Base-by-base conservation (phyloP, 1,284 basidiomycete species). In the Marasmius sp. region DNA sequence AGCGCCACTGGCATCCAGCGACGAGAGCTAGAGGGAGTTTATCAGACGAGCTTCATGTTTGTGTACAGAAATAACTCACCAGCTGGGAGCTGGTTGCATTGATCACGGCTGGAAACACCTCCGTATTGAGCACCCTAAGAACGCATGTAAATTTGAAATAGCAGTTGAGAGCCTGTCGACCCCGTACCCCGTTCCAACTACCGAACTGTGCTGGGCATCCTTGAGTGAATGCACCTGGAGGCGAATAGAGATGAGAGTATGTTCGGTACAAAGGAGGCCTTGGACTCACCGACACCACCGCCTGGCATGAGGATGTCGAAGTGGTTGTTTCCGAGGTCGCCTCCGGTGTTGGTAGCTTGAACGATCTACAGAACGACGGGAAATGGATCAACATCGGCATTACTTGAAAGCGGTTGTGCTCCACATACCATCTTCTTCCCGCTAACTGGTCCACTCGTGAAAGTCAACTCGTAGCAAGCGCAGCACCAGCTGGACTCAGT, bases 331-430 rank as follows among this genome's bases (percentile, higher is more conserved):
- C 65, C 65, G 37, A 66, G 54, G 49, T 66, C 65, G 27, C 64
- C 65, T 18, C 64, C 65, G 16, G 65, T 66, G 54, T 66, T 66
- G 18, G 65, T 65, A 38, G 65, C 61, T 63, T 65, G 65, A 4
- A 65, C 61, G 37, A 65, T 45, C 63, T 64, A 34, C 20, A 41
- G 12, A 22, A 33, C n/a, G 14, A 36, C 20, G 36, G 47, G 11
- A 12, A n/a, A 43, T 36, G n/a, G 18, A 14, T n/a, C 11, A n/a
- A 10, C n/a, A 34, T 47, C 11, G 27, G 37, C 6, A 58, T 22
- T 33, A n/a, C 16, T 34, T 22, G 16, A 34, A 33, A 18, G 18
- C 20, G 14, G 37, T 48, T n/a, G 20, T 10, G 34, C 18, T 10
- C 14, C 6, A 52, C 57, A 14, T 8, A 62, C 60, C 65, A 66